Conservation (phyloP, 495 filamentous ascomycete species). For the Tuber indicum region DNA sequence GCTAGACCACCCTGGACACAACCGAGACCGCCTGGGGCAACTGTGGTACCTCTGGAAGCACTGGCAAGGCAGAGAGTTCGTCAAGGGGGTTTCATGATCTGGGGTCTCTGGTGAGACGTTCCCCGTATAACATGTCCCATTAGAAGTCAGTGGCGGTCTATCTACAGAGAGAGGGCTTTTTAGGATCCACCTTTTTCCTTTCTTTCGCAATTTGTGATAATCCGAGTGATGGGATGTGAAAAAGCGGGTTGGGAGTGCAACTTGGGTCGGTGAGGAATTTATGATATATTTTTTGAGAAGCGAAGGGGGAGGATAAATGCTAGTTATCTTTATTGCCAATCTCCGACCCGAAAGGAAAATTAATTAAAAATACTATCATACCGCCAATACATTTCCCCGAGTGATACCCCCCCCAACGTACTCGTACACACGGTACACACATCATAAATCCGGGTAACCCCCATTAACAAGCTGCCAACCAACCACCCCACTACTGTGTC, state of each 20-base stretch:
- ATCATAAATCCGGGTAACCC: background rate
- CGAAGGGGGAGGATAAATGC: no score
- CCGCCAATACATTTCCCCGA: no score
- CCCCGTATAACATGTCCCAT: background rate
- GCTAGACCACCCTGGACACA: no score
- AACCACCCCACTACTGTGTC: background rate
- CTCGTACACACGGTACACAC: background rate
- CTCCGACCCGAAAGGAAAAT: no score
- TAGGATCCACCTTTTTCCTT: background rate
- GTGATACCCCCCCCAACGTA: background rate
- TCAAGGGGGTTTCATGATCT: background rate
- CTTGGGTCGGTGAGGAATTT: background rate
- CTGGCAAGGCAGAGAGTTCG: background rate
- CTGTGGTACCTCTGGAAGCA: background rate
- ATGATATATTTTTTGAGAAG: no score
- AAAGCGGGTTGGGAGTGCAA: background rate
- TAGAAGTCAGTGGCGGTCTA: background rate
- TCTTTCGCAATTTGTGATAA: background rate
- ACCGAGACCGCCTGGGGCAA: no score
- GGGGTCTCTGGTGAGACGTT: background rate
- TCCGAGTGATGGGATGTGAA: background rate
- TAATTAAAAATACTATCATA: no score
- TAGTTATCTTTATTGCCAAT: no score
- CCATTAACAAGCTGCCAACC: background rate
- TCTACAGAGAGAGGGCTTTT: background rate